These are phyloP conservation scores for Leishmania guyanensis DNA, from an alignment of 208 protist genomes.

Conservation along the genomic window DNA sequence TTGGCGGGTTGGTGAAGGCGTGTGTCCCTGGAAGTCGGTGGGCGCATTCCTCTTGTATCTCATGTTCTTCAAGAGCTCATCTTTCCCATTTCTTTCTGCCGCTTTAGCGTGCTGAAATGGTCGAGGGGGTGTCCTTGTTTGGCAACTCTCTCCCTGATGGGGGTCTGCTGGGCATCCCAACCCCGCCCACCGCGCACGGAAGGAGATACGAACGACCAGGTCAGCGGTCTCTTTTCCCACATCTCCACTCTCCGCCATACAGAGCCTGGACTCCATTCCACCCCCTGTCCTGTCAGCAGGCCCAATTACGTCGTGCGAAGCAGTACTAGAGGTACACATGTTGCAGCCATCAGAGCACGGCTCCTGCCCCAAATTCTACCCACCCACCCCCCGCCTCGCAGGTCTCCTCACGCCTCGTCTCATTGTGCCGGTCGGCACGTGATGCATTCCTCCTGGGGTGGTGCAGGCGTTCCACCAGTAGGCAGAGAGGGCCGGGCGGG, in stretches of 20 bases:
- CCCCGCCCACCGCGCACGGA: too few relatives aligned
- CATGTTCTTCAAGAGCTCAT: neutral
- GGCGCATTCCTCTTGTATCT: neutral
- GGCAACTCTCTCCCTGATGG: too few relatives aligned
- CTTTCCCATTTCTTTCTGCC: neutral
- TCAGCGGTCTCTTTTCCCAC: too few relatives aligned
- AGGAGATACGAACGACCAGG: too few relatives aligned
- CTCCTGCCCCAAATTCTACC: neutral
- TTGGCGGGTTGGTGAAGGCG: neutral
- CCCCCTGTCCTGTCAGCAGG: too few relatives aligned
- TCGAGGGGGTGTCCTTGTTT: neutral
- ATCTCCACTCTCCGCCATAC: too few relatives aligned
- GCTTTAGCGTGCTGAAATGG: neutral
- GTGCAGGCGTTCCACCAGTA: neutral
- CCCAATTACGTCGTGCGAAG: neutral
- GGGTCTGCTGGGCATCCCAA: too few relatives aligned
- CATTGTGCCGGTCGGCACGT: neutral
- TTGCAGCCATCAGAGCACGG: neutral
- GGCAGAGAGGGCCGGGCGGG: neutral
- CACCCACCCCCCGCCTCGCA: neutral
- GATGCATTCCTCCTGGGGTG: neutral
- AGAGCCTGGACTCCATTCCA: too few relatives aligned
- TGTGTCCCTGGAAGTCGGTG: neutral
- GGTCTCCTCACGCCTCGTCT: neutral
- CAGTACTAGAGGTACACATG: neutral